These are phyloP conservation scores for Mimosa bimucronata DNA, from an alignment of 306 rosid genomes.

Conservation along the genomic window DNA sequence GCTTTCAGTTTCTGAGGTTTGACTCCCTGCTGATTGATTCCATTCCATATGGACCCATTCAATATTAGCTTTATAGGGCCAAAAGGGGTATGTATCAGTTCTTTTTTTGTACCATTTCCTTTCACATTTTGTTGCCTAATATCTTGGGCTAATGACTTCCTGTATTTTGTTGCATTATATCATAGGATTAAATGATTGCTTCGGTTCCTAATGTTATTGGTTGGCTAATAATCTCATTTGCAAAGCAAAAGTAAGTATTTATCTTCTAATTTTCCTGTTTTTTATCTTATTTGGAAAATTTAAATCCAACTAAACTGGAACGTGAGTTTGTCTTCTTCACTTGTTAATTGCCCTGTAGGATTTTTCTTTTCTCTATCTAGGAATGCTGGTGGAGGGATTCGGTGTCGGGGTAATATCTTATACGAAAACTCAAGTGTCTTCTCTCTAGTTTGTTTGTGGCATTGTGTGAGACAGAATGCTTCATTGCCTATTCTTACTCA, in stretches of 20 bases:
- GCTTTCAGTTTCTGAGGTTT: slow-evolving; percentile 84
- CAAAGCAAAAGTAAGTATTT: slow-evolving; percentile 71
- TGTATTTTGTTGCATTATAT: slow-evolving; percentile 40
- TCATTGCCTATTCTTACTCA: slow-evolving; percentile 29
- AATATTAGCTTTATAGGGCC: slow-evolving; percentile 53
- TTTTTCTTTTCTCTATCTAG: slow-evolving; percentile 91
- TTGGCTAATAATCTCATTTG: slow-evolving; percentile 89
- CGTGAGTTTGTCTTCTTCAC: slow-evolving; percentile 3
- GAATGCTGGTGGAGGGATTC: slow-evolving; percentile 96
- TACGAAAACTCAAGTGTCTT: slow-evolving; percentile 51
- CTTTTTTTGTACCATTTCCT: not conserved
- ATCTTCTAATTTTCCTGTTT: slow-evolving; percentile 9
- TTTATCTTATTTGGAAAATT: not conserved
- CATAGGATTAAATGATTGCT: slow-evolving; percentile 90
- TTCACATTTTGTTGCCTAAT: slow-evolving; percentile 29
- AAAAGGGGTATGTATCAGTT: slow-evolving; percentile 73
- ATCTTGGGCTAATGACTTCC: slow-evolving; percentile 18
- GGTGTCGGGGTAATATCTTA: slow-evolving; percentile 97
- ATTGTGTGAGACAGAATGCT: slow-evolving; percentile 33
- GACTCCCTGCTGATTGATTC: slow-evolving; percentile 20
- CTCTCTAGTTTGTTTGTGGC: slow-evolving; percentile 22
- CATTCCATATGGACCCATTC: slow-evolving; percentile 4
- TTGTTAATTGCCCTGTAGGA: slow-evolving; percentile 57
- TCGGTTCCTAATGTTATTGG: slow-evolving; percentile 92
- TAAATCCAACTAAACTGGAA: slow-evolving; percentile 21